Conservation (phyloP, 2,329 filamentous ascomycete species). For the Clonostachys sp. region DNA sequence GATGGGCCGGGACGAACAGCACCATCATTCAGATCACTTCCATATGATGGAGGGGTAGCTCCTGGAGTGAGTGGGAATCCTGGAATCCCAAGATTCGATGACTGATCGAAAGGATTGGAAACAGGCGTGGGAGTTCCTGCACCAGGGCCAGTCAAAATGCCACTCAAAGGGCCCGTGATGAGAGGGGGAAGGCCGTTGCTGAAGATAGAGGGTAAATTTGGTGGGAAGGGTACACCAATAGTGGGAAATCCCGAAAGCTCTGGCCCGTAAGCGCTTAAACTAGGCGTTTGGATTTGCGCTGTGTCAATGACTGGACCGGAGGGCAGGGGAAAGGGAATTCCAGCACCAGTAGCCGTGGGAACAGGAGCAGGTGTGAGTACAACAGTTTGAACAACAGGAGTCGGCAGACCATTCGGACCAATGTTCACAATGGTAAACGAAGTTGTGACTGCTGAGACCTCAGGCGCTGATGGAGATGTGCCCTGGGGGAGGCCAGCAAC, state of each 20-base stretch:
- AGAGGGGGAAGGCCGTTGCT: slow-evolving; percentile 1
- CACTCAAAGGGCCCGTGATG: slow-evolving; percentile 2
- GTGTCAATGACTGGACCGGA: not conserved
- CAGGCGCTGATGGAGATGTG: not conserved
- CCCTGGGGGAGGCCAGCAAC: slow-evolving; percentile 10
- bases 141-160: slow-evolving; percentile 1
- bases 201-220: not conserved
- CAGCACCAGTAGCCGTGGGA: slow-evolving; percentile 6
- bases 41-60: slow-evolving; percentile 1
- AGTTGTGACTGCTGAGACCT: slow-evolving; percentile 11
- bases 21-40: not conserved
- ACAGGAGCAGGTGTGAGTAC: slow-evolving; percentile 9
- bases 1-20: not conserved
- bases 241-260: not conserved
- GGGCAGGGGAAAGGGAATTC: slow-evolving; percentile 6
- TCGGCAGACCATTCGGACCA: slow-evolving; percentile 21
- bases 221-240: not conserved
- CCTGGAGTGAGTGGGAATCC: slow-evolving; percentile 1
- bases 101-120: not conserved
- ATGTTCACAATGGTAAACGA: slow-evolving; percentile 21
- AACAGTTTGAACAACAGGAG: slow-evolving; percentile 18
- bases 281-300: not conserved
- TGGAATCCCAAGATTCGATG: not conserved
- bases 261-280: not conserved
- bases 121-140: slow-evolving; percentile 7